Evolutionary conservation across 768 basidiomycete species (phyloP).

Genomic region (Pleurotus eryngii): DNA sequence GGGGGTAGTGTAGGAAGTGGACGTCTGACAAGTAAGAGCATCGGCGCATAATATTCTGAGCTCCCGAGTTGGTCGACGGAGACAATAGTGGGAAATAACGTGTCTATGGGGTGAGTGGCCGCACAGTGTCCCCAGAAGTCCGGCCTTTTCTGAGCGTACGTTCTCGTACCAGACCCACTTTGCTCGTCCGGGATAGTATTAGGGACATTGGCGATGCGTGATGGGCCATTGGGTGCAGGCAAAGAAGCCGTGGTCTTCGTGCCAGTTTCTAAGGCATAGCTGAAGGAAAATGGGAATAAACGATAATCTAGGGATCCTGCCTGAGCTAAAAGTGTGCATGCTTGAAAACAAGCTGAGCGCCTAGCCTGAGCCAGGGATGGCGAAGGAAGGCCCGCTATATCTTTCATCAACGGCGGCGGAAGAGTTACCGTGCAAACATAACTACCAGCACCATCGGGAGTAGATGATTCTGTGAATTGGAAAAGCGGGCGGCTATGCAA

Average conservation of each 20-base stretch:
- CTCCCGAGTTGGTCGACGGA: conserved; percentile 29
- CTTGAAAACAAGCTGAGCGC: conserved; percentile 54
- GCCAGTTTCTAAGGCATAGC: too few relatives aligned
- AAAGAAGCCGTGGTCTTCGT: background rate
- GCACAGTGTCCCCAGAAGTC: conserved; percentile 60
- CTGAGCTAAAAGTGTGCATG: conserved; percentile 48
- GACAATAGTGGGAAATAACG: conserved; percentile 60
- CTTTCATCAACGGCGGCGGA: conserved; percentile 36
- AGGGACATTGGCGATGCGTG: background rate
- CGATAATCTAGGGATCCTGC: conserved; percentile 50
- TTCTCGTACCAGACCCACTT: conserved; percentile 40
- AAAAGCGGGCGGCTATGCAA: conserved; percentile 28
- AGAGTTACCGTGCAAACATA: conserved; percentile 51
- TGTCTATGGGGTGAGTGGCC: conserved; percentile 16
- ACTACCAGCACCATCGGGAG: conserved; percentile 20
- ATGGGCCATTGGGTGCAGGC: too few relatives aligned
- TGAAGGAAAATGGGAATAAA: conserved; percentile 38
- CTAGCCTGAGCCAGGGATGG: conserved; percentile 50
- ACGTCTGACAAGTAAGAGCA: conserved; percentile 63
- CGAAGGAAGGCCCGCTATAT: conserved; percentile 42
- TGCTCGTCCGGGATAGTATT: conserved; percentile 11
- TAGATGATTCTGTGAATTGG: conserved; percentile 34
- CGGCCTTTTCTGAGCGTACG: conserved; percentile 58
- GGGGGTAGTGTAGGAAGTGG: conserved; percentile 56
- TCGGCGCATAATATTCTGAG: conserved; percentile 45